These are phyloP conservation scores for Leptographium flavum DNA, from an alignment of 2,329 filamentous ascomycete species.

Conservation along the genomic window DNA sequence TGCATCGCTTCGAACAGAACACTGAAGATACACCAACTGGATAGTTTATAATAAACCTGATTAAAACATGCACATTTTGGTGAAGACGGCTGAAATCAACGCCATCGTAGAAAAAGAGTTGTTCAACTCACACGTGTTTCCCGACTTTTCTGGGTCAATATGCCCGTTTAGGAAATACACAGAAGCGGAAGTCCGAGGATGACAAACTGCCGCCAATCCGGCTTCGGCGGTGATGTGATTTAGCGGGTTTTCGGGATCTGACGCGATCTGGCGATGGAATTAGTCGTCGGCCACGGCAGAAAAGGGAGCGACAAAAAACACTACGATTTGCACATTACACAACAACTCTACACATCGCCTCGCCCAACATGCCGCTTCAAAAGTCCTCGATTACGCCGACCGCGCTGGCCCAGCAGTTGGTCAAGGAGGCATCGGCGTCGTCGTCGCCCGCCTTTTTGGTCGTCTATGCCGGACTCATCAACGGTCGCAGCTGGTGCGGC, in stretches of 20 bases:
- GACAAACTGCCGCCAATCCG: neutral
- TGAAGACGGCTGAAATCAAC: no score
- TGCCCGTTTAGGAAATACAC: neutral
- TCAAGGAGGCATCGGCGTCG: neutral
- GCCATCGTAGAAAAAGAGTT: no score
- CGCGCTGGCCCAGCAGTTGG: neutral
- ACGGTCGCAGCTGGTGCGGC: conserved; percentile 3
- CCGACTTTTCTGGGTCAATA: no score
- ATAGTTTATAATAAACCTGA: neutral
- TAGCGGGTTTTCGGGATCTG: neutral
- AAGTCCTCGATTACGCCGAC: neutral
- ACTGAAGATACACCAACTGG: no score
- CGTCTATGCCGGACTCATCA: conserved; percentile 1
- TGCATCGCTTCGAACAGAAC: no score
- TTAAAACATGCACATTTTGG: no score
- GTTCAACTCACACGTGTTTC: no score
- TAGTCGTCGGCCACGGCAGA: neutral
- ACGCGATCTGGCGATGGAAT: no score
- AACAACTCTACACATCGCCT: neutral
- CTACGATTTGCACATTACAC: neutral
- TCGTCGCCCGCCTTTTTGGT: neutral
- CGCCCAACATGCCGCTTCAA: neutral
- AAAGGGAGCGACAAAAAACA: neutral
- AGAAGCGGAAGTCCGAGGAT: neutral
- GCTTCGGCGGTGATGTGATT: neutral